phyloP scores from a whole-genome alignment of 2,329 filamentous ascomycete genomes.

The Cephalotrichum gorgonifer region DNA sequence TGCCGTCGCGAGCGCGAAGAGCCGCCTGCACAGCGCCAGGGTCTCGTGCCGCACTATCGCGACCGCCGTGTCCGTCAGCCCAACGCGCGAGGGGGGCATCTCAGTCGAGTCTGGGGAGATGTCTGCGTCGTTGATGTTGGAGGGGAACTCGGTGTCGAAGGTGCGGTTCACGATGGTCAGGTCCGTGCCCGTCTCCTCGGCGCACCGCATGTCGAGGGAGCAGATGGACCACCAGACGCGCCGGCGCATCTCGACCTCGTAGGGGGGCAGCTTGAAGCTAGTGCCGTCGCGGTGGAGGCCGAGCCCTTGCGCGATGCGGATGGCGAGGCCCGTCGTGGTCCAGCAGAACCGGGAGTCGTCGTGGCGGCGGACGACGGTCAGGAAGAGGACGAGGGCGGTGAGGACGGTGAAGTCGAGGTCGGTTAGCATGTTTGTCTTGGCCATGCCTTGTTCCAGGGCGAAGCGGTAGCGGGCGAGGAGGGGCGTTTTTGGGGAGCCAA shows the following conservation, averaged over 20 bases:
- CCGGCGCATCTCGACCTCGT: conserved; percentile 49
- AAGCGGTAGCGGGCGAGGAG: conserved; percentile 37
- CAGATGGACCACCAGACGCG: conserved; percentile 53
- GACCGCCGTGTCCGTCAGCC: conserved; percentile 41
- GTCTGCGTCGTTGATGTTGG: conserved; percentile 39
- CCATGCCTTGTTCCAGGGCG: conserved; percentile 45
- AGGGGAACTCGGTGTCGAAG: conserved; percentile 38
- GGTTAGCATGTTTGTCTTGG: conserved; percentile 47
- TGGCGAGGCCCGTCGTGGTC: conserved; percentile 46
- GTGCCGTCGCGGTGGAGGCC: conserved; percentile 48
- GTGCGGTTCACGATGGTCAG: conserved; percentile 27
- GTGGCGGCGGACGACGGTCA: conserved; percentile 34
- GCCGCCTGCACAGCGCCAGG: conserved; percentile 24
- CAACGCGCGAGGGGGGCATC: conserved; percentile 33
- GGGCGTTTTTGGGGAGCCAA: conserved; percentile 31
- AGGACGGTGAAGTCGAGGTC: conserved; percentile 45
- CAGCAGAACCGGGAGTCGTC: conserved; percentile 46
- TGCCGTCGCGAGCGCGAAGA: conserved; percentile 22
- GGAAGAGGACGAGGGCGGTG: conserved; percentile 48
- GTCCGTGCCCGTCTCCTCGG: conserved; percentile 42
- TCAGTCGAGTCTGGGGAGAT: conserved; percentile 35
- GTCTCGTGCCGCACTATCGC: conserved; percentile 42
- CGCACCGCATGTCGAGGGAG: conserved; percentile 42
- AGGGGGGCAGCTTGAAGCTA: conserved; percentile 40
- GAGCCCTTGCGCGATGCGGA: conserved; percentile 49